These are phyloP conservation scores for Teunomyces tritomae DNA, from an alignment of 805 yeast species.

Conservation along the genomic window DNA sequence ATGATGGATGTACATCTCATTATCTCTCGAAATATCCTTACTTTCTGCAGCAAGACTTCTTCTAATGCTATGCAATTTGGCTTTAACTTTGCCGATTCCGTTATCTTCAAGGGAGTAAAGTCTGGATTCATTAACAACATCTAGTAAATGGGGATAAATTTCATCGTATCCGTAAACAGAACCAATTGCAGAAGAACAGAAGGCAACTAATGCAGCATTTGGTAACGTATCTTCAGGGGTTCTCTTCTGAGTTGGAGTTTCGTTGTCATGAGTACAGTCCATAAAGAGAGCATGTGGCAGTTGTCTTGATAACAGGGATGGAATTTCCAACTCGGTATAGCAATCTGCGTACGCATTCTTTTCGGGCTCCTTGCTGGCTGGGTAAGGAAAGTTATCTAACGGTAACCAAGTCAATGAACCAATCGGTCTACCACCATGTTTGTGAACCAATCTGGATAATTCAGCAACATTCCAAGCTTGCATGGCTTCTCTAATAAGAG, in stretches of 20 bases:
- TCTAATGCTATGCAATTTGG: constrained; percentile 56
- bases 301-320: constrained; percentile 59
- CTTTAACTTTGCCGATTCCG: constrained; percentile 80
- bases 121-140: constrained; percentile 76
- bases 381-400: constrained; percentile 68
- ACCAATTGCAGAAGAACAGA: constrained; percentile 92
- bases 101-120: constrained; percentile 48
- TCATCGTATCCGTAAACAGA: constrained; percentile 94
- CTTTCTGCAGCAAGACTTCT: constrained; percentile 52
- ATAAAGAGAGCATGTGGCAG: constrained; percentile 93
- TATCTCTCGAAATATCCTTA: constrained; percentile 52
- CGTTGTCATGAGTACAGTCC: constrained; percentile 98
- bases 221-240: constrained; percentile 94
- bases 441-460: constrained; percentile 79
- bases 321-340: constrained; percentile 63
- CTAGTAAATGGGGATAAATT: constrained; percentile 75
- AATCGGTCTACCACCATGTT: constrained; percentile 93
- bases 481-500: constrained; percentile 94
- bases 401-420: constrained; percentile 87
- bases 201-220: constrained; percentile 89
- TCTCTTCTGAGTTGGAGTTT: constrained; percentile 82
- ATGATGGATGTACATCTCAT: constrained; percentile 92
- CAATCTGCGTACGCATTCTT: constrained; percentile 8
- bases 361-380: constrained; percentile 47
- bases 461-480: constrained; percentile 91